phyloP scores from a whole-genome alignment of 2,329 filamentous ascomycete species.

The Xylaria sp. region DNA sequence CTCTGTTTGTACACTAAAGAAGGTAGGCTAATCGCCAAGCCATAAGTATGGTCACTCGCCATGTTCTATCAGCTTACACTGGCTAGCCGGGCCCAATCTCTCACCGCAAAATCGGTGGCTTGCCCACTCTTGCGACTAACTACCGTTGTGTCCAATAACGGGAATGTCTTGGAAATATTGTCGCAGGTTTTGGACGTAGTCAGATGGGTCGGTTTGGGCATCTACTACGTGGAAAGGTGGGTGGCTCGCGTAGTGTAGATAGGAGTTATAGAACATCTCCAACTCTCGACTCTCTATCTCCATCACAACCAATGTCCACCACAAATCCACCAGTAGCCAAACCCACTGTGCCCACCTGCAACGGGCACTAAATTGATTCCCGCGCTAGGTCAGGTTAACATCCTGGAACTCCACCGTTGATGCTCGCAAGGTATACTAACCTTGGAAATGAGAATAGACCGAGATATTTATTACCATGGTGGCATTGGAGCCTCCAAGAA shows the following conservation, averaged over 20 bases:
- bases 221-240: conserved; percentile 7
- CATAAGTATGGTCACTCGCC: not conserved
- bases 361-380: conserved; percentile 30
- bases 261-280: conserved; percentile 14
- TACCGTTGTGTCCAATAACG: not conserved
- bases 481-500: not conserved
- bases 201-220: not conserved
- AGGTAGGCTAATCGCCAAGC: not conserved
- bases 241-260: not conserved
- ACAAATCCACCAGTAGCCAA: conserved; percentile 10
- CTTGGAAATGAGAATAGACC: not conserved
- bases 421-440: conserved; percentile 1
- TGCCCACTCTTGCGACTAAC: not conserved
- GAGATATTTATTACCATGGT: not conserved
- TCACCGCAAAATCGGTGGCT: not conserved
- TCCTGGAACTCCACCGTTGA: not conserved
- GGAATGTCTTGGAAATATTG: not conserved
- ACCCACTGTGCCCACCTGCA: conserved; percentile 15
- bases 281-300: not conserved
- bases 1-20: not conserved
- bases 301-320: conserved; percentile 10
- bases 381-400: not conserved
- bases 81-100: not conserved
- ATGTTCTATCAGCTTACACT: not conserved
- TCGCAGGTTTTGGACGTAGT: not conserved